These are phyloP conservation scores for Kwoniella botswanensis DNA, from an alignment of 768 basidiomycete species.

Conservation along the genomic window DNA sequence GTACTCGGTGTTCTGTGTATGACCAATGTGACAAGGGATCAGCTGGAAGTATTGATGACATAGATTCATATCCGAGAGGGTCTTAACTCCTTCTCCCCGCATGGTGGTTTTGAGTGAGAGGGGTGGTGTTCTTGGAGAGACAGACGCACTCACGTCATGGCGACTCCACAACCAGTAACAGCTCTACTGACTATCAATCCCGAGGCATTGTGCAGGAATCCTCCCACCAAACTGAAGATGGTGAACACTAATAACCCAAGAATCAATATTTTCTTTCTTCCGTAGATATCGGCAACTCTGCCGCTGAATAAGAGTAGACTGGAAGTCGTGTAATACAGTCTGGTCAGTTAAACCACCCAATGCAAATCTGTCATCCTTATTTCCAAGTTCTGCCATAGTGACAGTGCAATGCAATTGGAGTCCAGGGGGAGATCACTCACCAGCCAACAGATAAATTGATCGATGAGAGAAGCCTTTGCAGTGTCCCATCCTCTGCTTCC, in stretches of 20 bases:
- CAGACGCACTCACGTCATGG: slow-evolving; percentile 62
- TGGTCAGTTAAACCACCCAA: neutral
- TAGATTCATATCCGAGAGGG: too few species aligned
- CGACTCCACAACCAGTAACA: slow-evolving; percentile 78
- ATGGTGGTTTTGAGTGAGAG: too few species aligned
- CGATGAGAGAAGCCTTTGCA: slow-evolving; percentile 57
- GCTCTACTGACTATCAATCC: slow-evolving; percentile 74
- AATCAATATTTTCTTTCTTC: slow-evolving; percentile 73
- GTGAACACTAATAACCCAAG: slow-evolving; percentile 66
- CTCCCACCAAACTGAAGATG: slow-evolving; percentile 64
- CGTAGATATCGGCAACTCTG: slow-evolving; percentile 61
- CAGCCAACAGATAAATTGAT: slow-evolving; percentile 50
- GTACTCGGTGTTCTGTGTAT: slow-evolving; percentile 43
- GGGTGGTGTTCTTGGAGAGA: too few species aligned
- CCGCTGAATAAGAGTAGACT: slow-evolving; percentile 49
- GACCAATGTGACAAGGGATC: neutral
- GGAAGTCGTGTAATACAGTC: slow-evolving; percentile 3
- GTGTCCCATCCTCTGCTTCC: slow-evolving; percentile 41
- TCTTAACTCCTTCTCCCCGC: too few species aligned
- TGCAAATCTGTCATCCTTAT: neutral
- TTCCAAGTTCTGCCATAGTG: neutral
- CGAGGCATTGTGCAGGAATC: slow-evolving; percentile 60
- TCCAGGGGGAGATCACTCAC: neutral
- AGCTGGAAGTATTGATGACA: too few species aligned
- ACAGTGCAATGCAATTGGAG: too few species aligned